Evolutionary conservation across 225 moss, liverwort and hornwort genomes (phyloP).

Genomic region (Sphagnum tenellum): DNA sequence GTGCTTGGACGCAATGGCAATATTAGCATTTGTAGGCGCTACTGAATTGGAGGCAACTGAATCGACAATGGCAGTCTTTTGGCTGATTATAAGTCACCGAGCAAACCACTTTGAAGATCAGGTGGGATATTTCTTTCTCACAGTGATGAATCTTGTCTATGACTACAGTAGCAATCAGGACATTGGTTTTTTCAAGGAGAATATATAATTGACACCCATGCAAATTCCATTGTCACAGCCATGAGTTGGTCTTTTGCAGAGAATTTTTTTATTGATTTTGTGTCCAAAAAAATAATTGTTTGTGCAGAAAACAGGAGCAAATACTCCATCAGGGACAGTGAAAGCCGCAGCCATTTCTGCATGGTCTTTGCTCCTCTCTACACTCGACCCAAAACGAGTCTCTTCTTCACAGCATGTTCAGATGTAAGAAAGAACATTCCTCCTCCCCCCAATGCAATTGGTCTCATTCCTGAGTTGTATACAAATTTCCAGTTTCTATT

Average conservation of each 20-base stretch:
- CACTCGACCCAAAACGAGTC: slow-evolving; percentile 48
- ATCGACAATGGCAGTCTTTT: slow-evolving; percentile 48
- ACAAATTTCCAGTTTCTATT: too few relatives aligned
- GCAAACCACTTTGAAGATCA: slow-evolving; percentile 65
- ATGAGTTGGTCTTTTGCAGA: too few relatives aligned
- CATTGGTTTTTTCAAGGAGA: too few relatives aligned
- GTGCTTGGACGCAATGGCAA: slow-evolving; percentile 59
- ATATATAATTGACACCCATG: too few relatives aligned
- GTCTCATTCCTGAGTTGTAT: too few relatives aligned
- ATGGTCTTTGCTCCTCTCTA: slow-evolving; percentile 74
- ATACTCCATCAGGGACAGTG: slow-evolving; percentile 42
- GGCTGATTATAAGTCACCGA: slow-evolving; percentile 62
- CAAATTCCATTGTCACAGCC: too few relatives aligned
- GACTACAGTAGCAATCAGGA: too few relatives aligned
- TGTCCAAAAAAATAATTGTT: not conserved
- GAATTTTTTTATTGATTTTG: not conserved
- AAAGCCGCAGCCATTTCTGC: slow-evolving; percentile 62
- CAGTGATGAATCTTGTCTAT: too few relatives aligned
- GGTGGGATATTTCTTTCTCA: slow-evolving; percentile 16
- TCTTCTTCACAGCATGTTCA: slow-evolving; percentile 55
- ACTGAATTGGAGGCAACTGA: slow-evolving; percentile 49
- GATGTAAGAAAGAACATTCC: slow-evolving; percentile 27
- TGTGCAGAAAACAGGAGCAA: slow-evolving; percentile 53
- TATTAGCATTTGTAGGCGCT: slow-evolving; percentile 62
- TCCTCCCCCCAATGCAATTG: too few relatives aligned